Evolutionary conservation across 2,329 filamentous ascomycete genomes (phyloP).

Genomic region (Venturia aucupariae): DNA sequence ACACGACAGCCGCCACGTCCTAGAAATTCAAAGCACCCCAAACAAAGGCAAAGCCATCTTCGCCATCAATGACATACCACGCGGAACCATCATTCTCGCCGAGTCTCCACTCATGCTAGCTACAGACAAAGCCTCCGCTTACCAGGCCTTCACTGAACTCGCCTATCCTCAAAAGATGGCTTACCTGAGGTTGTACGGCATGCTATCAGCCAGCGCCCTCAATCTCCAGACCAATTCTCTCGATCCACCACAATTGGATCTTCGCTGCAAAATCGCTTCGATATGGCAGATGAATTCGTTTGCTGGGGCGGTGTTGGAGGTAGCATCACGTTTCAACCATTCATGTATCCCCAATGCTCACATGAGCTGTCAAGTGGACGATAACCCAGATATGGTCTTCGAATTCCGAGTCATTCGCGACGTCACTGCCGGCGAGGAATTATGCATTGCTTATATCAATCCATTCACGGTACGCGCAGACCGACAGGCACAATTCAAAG

Average conservation of each 20-base stretch:
- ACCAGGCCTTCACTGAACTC: not conserved
- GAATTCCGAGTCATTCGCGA: not conserved
- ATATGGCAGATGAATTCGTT: no score
- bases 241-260: not conserved
- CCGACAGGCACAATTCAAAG: not conserved
- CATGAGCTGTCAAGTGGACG: not conserved
- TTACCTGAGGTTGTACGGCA: not conserved
- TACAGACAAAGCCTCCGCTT: not conserved
- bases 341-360: no score
- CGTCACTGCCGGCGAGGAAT: not conserved
- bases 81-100: conserved; percentile 5
- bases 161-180: not conserved
- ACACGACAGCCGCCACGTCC: conserved; percentile 1
- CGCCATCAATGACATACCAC: not conserved
- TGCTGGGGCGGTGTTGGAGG: no score
- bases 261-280: no score
- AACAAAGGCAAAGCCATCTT: conserved; percentile 7
- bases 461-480: not conserved
- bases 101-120: not conserved
- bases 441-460: not conserved
- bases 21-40: not conserved
- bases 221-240: not conserved
- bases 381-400: not conserved
- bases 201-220: not conserved
- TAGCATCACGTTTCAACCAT: no score